Percentiles rank a stretch among this genome's conserved stretches.
phyloP scores from a whole-genome alignment of 225 moss, liverwort and hornwort genomes.

The Climacium dendroides region DNA sequence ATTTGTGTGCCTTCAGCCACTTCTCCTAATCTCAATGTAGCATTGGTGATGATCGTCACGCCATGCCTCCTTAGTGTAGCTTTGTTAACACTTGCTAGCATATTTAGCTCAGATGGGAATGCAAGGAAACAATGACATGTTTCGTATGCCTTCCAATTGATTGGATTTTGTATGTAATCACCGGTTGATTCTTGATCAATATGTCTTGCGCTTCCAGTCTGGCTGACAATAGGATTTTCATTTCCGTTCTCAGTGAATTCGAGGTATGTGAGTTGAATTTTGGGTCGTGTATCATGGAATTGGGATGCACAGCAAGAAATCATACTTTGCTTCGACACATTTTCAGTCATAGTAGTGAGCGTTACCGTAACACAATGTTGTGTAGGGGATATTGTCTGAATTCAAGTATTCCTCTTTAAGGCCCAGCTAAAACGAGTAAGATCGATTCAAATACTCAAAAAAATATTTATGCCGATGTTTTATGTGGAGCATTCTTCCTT shows the following conservation, averaged over 20 bases:
- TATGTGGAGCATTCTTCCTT: background rate
- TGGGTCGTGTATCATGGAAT: background rate
- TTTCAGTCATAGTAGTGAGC: background rate
- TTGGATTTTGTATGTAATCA: background rate
- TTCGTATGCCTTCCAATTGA: background rate
- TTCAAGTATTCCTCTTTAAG: background rate
- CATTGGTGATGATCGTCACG: conserved; percentile 33
- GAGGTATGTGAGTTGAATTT: background rate
- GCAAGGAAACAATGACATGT: conserved; percentile 15
- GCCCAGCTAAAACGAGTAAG: background rate
- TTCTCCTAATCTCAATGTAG: conserved; percentile 42
- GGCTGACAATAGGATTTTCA: no score
- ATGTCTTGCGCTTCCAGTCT: background rate
- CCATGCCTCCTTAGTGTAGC: conserved; percentile 22
- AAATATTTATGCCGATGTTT: background rate
- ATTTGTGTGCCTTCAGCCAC: conserved; percentile 40
- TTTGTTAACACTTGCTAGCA: conserved; percentile 34
- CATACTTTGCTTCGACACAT: background rate
- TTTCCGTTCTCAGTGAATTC: background rate
- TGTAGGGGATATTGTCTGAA: no score
- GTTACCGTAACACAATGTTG: background rate
- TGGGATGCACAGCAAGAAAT: background rate
- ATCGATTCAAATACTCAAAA: background rate
- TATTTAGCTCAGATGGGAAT: conserved; percentile 1
- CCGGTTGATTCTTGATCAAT: background rate